phyloP scores from a whole-genome alignment of 2,329 filamentous ascomycete species.

The Ambrosiella beaveri region DNA sequence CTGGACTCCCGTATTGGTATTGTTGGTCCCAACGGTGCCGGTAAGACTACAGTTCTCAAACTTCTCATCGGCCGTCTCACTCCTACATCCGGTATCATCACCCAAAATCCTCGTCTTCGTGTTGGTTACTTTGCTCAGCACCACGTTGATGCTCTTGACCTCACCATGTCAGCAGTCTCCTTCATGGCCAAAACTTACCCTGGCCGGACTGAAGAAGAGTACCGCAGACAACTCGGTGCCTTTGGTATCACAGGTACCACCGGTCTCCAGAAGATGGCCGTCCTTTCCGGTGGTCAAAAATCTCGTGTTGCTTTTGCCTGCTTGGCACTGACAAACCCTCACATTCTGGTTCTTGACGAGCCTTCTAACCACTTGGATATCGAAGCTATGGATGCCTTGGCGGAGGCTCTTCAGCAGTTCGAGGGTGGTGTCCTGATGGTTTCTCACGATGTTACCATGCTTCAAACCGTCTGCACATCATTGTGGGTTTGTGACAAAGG shows the following conservation, averaged over 20 bases:
- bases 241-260: slow-evolving; percentile 86
- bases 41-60: slow-evolving; percentile 97
- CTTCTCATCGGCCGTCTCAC: slow-evolving; percentile 78
- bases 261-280: slow-evolving; percentile 84
- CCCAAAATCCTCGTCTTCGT: slow-evolving; percentile 70
- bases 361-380: slow-evolving; percentile 98
- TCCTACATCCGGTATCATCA: slow-evolving; percentile 65
- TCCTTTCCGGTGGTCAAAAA: slow-evolving; percentile 93
- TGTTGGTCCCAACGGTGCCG: slow-evolving; percentile 95
- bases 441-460: slow-evolving; percentile 96
- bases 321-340: slow-evolving; percentile 78
- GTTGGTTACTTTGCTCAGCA: slow-evolving; percentile 97
- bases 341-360: slow-evolving; percentile 95
- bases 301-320: slow-evolving; percentile 98
- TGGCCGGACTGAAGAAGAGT: slow-evolving; percentile 87
- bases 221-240: slow-evolving; percentile 83
- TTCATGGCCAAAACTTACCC: slow-evolving; percentile 93
- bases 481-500: slow-evolving; percentile 94
- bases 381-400: slow-evolving; percentile 93
- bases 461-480: slow-evolving; percentile 86
- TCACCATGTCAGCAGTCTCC: slow-evolving; percentile 73
- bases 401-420: slow-evolving; percentile 68
- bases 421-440: slow-evolving; percentile 96
- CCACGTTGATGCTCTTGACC: slow-evolving; percentile 88
- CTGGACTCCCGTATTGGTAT: slow-evolving; percentile 97